These are phyloP conservation scores for Penicillium griseofulvum DNA, from an alignment of 2,329 filamentous ascomycete genomes.

Conservation along the genomic window DNA sequence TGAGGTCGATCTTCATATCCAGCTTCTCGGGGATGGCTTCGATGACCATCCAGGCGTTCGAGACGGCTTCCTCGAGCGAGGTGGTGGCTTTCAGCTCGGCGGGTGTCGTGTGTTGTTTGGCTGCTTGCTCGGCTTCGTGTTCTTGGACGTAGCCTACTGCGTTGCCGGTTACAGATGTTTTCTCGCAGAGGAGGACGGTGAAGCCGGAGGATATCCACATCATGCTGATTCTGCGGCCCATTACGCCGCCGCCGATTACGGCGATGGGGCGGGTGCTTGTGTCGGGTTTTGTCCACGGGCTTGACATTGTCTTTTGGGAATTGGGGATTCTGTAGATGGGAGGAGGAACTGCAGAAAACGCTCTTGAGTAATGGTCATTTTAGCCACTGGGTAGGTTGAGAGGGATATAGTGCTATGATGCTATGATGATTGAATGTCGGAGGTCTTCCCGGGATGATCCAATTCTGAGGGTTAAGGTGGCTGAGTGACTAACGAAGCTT, in stretches of 20 bases:
- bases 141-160: conserved; percentile 16
- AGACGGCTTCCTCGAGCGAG: conserved; percentile 10
- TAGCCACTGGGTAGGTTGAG: background rate
- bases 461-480: conserved; percentile 10
- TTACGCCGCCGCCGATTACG: conserved; percentile 20
- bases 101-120: conserved; percentile 14
- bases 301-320: conserved; percentile 11
- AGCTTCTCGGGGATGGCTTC: conserved; percentile 19
- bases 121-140: conserved; percentile 14
- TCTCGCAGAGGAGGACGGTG: conserved; percentile 19
- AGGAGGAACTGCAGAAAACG: background rate
- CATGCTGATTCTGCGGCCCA: conserved; percentile 23
- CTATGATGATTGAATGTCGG: conserved; percentile 9
- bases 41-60: conserved; percentile 19
- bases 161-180: conserved; percentile 1
- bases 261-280: conserved; percentile 22
- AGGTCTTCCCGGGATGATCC: conserved; percentile 10
- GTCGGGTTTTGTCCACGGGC: conserved; percentile 19
- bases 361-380: background rate
- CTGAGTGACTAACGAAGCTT: conserved; percentile 2
- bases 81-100: conserved; percentile 8
- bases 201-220: conserved; percentile 21
- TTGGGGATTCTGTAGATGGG: background rate
- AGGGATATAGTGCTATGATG: conserved; percentile 7
- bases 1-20: conserved; percentile 16